Evolutionary conservation across 2,329 filamentous ascomycete species (phyloP).

Genomic region (Fusarium metavorans): DNA sequence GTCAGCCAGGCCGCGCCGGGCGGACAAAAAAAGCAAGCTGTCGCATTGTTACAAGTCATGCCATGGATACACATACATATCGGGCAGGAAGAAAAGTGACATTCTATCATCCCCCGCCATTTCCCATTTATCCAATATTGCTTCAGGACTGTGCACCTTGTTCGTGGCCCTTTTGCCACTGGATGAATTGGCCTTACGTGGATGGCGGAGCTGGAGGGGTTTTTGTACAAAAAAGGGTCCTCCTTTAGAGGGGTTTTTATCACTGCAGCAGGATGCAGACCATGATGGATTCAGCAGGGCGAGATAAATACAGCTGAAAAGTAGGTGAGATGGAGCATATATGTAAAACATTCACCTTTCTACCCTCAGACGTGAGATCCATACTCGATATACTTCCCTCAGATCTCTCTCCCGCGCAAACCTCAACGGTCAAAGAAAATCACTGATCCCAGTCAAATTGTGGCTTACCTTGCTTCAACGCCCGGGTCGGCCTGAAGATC

Average conservation of each 20-base stretch:
- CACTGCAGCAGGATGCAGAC: neutral
- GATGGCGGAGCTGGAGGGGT: neutral
- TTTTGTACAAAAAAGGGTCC: neutral
- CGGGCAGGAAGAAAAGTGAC: neutral
- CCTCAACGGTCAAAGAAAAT: neutral
- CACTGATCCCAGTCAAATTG: neutral
- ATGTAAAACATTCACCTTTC: neutral
- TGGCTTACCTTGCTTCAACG: neutral
- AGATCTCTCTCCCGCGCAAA: neutral
- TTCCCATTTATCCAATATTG: neutral
- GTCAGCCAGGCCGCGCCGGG: conserved; percentile 2
- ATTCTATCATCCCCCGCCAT: neutral
- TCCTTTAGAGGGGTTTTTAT: neutral
- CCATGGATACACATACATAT: neutral
- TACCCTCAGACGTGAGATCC: neutral
- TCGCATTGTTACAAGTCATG: conserved; percentile 29
- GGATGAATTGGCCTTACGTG: neutral
- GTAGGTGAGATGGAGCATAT: neutral
- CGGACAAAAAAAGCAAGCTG: conserved; percentile 21
- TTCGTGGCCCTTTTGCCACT: conserved; percentile 32
- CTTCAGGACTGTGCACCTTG: too few species aligned
- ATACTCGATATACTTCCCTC: neutral
- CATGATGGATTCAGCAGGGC: neutral
- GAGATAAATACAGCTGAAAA: neutral
- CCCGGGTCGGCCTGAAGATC: neutral